Evolutionary conservation across 371 early-diverging fungal genomes (phyloP), one percentile per base, ranked within the genome.

Genomic region (Mortierella sp.): DNA sequence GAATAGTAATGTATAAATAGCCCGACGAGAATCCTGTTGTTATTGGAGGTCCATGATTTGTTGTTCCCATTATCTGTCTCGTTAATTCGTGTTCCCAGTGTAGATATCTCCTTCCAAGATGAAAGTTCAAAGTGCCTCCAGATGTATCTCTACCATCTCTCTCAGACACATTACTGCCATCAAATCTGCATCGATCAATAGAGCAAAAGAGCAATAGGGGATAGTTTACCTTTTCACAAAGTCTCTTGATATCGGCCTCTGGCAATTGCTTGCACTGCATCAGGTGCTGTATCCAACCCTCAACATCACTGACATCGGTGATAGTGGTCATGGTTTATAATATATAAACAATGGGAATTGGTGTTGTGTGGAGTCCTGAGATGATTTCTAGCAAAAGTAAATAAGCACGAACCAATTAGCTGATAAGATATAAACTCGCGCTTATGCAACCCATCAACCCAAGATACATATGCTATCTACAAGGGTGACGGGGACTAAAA

Each of bases 221-320:
- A 17, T 17, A 63, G 53, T 12, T 62, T 84, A 92, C 96, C 94
- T 94, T 95, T 42, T 94, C 92, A 77, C 96, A 96, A n/a, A 96
- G 88, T 75, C 88, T 87, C 86, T 95, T 94, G 61, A 96, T 93
- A 72, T 95, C 95, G 40, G 85, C 80, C 86, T 96, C 96, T 42
- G 91, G 83, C 63, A 96, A 87, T 76, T 93, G 93, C 85, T 95
- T 93, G 90, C 96, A 95, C 61, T 90, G 83, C 74, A 75, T 80
- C 71, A 86, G 58, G 43, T 79, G 79, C 69, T 83, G 84, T 53
- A 86, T 84, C 85, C 85, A 84, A 28, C 83, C 85, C 53, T 84
- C 85, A 58, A 84, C 83, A 63, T 84, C 83, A 43, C 75, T 74
- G 65, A 84, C 83, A 64, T 84, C 85, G 17, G 80, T 75, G n/a